These are phyloP conservation scores for Diversispora epigaea DNA, from an alignment of 192 early-diverging fungal genomes.

Conservation along the genomic window DNA sequence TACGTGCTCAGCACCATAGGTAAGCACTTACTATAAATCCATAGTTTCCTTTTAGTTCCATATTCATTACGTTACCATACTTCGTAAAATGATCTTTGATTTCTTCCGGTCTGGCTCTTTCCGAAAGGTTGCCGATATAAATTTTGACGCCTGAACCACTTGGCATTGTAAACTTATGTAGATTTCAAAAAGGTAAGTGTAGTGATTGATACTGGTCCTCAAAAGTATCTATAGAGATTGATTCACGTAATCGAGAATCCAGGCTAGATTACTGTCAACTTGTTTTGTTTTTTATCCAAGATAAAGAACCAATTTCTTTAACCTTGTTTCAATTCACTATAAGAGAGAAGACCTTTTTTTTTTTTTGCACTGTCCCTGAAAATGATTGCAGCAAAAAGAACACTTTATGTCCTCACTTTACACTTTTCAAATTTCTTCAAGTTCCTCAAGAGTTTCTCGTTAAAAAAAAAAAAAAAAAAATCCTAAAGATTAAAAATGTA, in stretches of 20 bases:
- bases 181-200: neutral
- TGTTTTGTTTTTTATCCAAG: neutral
- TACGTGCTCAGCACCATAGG: constrained; percentile 7
- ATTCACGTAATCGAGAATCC: constrained; percentile 8
- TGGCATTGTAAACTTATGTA: constrained; percentile 22
- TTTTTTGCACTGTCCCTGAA: too few relatives aligned
- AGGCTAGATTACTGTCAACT: neutral
- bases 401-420: too few relatives aligned
- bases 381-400: too few relatives aligned
- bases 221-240: constrained; percentile 2
- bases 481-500: too few relatives aligned
- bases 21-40: constrained; percentile 35
- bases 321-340: neutral
- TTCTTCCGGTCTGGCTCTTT: constrained; percentile 35
- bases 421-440: too few relatives aligned
- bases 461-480: too few relatives aligned
- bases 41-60: constrained; percentile 32
- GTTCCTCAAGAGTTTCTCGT: too few relatives aligned
- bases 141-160: constrained; percentile 24
- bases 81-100: constrained; percentile 33
- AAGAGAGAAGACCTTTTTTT: too few relatives aligned
- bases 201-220: constrained; percentile 21
- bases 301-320: neutral
- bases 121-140: constrained; percentile 33
- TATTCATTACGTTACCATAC: constrained; percentile 34